Conservation (phyloP, 306 rosid genomes). For the Crotalaria pallida region DNA sequence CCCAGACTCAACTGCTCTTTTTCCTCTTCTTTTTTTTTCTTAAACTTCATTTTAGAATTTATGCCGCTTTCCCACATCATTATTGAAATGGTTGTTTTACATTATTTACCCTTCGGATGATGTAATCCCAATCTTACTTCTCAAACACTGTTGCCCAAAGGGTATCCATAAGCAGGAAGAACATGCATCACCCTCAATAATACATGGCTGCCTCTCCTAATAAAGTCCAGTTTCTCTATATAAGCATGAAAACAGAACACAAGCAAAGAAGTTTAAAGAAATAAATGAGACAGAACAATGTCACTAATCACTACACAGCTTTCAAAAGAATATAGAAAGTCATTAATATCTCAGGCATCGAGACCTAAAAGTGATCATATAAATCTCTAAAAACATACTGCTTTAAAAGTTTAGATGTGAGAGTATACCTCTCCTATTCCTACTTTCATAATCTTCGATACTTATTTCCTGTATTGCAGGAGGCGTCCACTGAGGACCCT, state of each 20-base stretch:
- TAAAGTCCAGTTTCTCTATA: not conserved
- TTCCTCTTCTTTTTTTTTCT: too few species aligned
- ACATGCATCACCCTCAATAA: not conserved
- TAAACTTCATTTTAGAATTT: too few species aligned
- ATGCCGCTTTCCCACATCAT: not conserved
- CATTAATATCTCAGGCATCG: not conserved
- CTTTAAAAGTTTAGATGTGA: not conserved
- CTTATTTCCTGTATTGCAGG: slow-evolving; percentile 84
- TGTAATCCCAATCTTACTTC: not conserved
- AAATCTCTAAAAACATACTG: not conserved
- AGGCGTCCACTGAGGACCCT: slow-evolving; percentile 56
- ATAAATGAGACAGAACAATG: not conserved
- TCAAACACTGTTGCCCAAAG: not conserved
- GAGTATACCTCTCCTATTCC: slow-evolving; percentile 53
- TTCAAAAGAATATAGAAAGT: not conserved
- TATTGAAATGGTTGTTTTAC: not conserved
- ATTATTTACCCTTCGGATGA: not conserved
- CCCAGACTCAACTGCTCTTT: not conserved
- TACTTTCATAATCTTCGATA: slow-evolving; percentile 56
- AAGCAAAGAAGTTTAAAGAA: not conserved
- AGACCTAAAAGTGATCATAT: not conserved
- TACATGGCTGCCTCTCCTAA: not conserved
- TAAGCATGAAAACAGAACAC: not conserved
- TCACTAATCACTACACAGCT: not conserved
- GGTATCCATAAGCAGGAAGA: not conserved